A percentile compares a stretch with the other conserved stretches of the same genome.
Evolutionary conservation across 331 rosid species (phyloP).

Genomic region (Stylosanthes scabra): DNA sequence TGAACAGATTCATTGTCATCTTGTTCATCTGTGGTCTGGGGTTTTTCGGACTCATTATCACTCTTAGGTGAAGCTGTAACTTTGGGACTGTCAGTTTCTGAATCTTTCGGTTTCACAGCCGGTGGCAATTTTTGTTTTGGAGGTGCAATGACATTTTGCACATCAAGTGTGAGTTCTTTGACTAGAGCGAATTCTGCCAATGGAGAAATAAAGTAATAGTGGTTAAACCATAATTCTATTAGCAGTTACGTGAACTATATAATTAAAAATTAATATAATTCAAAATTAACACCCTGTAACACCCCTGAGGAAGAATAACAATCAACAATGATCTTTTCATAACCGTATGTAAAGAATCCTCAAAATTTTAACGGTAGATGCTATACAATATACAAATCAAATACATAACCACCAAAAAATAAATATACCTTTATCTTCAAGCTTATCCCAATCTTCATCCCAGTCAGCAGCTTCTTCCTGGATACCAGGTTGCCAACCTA

Average conservation of each 20-base stretch:
- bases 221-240: constrained; percentile 22
- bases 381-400: constrained; percentile 5
- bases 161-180: constrained; percentile 91
- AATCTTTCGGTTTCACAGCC: constrained; percentile 45
- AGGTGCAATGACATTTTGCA: constrained; percentile 74
- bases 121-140: constrained; percentile 66
- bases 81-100: constrained; percentile 56
- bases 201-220: constrained; percentile 32
- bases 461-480: constrained; percentile 96
- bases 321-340: constrained; percentile 16
- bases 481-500: constrained; percentile 97
- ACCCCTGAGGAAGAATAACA: constrained; percentile 22
- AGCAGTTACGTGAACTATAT: constrained; percentile 17
- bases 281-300: constrained; percentile 3
- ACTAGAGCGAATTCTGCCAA: constrained; percentile 81
- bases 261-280: constrained; percentile 32
- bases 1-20: constrained; percentile 58
- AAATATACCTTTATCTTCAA: not conserved
- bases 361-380: constrained; percentile 4
- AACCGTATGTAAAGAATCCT: constrained; percentile 29
- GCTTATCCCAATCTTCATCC: constrained; percentile 43
- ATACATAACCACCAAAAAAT: not conserved
- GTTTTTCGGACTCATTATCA: constrained; percentile 61
- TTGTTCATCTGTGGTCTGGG: constrained; percentile 55
- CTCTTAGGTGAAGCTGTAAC: constrained; percentile 58